These are phyloP conservation scores for Lolium multiflorum DNA, from an alignment of 176 grass and related monocot genomes.

Conservation along the genomic window DNA sequence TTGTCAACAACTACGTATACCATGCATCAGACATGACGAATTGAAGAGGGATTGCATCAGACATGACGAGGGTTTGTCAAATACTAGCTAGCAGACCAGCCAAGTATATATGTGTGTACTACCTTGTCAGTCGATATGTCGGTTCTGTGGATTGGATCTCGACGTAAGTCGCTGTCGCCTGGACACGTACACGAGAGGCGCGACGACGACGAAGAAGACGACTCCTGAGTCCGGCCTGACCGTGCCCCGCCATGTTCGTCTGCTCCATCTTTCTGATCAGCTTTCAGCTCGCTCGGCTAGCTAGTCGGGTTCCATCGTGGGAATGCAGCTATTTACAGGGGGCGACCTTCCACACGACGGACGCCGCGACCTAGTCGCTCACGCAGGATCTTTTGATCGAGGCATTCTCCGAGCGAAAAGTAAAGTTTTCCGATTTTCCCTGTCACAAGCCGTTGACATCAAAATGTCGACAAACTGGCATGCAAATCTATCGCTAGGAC, in stretches of 20 bases:
- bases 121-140: neutral
- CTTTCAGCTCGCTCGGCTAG: neutral
- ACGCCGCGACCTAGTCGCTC: conserved; percentile 8
- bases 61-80: neutral
- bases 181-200: neutral
- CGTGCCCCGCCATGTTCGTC: neutral
- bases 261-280: neutral
- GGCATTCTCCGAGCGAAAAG: too few relatives aligned
- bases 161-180: neutral
- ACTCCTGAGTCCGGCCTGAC: too few relatives aligned
- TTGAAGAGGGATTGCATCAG: too few relatives aligned
- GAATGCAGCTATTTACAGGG: neutral
- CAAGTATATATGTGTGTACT: neutral
- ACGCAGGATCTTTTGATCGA: neutral
- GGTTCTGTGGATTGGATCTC: neutral
- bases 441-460: too few relatives aligned
- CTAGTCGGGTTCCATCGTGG: neutral
- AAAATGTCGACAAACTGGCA: too few relatives aligned
- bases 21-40: neutral
- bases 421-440: too few relatives aligned
- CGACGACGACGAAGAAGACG: neutral
- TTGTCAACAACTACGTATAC: neutral
- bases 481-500: too few relatives aligned
- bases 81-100: neutral
- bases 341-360: neutral